Evolutionary conservation across 768 basidiomycete species (phyloP).

Genomic region (Suillus weaverae): DNA sequence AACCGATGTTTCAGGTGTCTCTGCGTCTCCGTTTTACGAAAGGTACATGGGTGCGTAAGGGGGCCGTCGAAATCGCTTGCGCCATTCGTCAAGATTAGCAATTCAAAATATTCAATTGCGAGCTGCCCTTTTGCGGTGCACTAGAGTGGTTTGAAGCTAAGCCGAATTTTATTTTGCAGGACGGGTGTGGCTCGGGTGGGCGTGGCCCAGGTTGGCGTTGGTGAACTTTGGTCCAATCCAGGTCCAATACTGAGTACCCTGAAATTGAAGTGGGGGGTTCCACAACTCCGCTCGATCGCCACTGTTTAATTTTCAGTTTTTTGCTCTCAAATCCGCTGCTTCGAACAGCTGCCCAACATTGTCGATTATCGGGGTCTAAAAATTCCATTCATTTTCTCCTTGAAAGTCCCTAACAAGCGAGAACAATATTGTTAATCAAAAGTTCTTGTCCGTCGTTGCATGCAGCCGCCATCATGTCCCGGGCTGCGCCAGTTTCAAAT

Average conservation of each 20-base stretch:
- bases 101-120: neutral
- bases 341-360: neutral
- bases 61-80: neutral
- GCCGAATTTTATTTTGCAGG: neutral
- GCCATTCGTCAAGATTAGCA: neutral
- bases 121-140: neutral
- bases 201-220: neutral
- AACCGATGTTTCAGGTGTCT: neutral
- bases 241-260: no score
- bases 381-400: neutral
- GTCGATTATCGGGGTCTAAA: neutral
- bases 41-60: neutral
- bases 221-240: neutral
- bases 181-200: neutral
- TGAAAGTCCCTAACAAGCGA: neutral
- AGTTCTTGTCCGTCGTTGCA: neutral
- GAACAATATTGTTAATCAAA: neutral
- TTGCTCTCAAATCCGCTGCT: neutral
- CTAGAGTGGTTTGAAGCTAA: neutral
- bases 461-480: neutral
- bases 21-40: neutral
- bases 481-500: neutral
- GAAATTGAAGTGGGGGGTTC: neutral
- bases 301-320: no score
- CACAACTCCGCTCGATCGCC: neutral